Evolutionary conservation across 805 yeast genomes (phyloP).

Genomic region (Schwanniomyces occidentalis): DNA sequence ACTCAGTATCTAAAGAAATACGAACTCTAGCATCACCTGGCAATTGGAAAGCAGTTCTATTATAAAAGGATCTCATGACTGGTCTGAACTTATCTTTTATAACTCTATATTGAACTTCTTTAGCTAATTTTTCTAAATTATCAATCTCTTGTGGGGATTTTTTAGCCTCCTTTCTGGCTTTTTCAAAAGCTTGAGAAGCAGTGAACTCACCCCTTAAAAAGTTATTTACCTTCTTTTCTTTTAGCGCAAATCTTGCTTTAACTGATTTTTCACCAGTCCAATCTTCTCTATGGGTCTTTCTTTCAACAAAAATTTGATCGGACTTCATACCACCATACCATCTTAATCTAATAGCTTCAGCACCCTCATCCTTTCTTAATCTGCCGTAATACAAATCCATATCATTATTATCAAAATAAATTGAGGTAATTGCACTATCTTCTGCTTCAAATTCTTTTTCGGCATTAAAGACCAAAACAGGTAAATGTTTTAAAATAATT

Average conservation of each 20-base stretch:
- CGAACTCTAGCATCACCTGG: constrained; percentile 99
- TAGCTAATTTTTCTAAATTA: constrained; percentile 85
- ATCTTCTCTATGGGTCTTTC: constrained; percentile 98
- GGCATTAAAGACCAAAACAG: constrained; percentile 94
- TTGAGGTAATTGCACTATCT: constrained; percentile 95
- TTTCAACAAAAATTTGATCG: constrained; percentile 90
- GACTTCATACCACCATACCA: constrained; percentile 99
- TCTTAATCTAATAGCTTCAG: constrained; percentile 95
- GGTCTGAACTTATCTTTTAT: constrained; percentile 86
- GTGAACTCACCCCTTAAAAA: constrained; percentile 83
- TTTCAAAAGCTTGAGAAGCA: constrained; percentile 86
- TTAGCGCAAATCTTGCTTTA: constrained; percentile 91
- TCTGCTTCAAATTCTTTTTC: constrained; percentile 94
- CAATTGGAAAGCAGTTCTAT: constrained; percentile 97
- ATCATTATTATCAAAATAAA: constrained; percentile 87
- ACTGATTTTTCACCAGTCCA: constrained; percentile 99
- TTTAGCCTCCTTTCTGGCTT: constrained; percentile 89
- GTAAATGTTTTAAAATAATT: constrained; percentile 89
- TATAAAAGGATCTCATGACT: constrained; percentile 92
- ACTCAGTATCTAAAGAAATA: constrained; percentile 94
- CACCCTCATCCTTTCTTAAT: constrained; percentile 95
- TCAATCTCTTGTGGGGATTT: constrained; percentile 86
- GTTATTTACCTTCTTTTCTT: constrained; percentile 86
- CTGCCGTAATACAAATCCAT: constrained; percentile 94
- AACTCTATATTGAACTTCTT: constrained; percentile 89